Conservation (phyloP, 306 rosid genomes). For the Malus asiatica region DNA sequence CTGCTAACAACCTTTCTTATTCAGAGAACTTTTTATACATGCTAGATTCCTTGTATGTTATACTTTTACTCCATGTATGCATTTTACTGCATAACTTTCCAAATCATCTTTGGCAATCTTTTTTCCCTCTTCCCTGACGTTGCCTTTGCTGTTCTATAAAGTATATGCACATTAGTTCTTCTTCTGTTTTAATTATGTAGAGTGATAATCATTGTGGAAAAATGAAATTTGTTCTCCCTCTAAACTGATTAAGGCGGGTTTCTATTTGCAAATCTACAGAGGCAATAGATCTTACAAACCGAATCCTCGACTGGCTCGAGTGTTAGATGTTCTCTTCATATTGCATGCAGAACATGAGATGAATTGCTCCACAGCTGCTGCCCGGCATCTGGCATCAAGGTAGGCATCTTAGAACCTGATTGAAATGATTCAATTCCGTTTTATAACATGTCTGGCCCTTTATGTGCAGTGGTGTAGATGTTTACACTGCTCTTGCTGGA, state of each 20-base stretch:
- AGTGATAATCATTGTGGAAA: background rate
- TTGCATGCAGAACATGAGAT: constrained; percentile 93
- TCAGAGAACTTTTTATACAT: constrained; percentile 82
- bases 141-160: background rate
- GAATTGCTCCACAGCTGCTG: constrained; percentile 91
- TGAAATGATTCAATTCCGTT: constrained; percentile 5
- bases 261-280: constrained; percentile 32
- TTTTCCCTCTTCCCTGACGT: background rate
- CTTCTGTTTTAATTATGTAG: background rate
- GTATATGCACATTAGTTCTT: background rate
- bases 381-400: constrained; percentile 90
- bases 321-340: constrained; percentile 71
- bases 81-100: background rate
- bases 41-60: constrained; percentile 82
- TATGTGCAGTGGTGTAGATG: constrained; percentile 74
- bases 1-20: constrained; percentile 71
- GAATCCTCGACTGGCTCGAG: constrained; percentile 74
- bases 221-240: background rate
- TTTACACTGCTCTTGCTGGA: constrained; percentile 82
- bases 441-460: constrained; percentile 5
- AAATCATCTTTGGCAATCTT: background rate
- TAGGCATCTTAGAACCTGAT: constrained; percentile 15
- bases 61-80: background rate
- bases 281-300: constrained; percentile 78
- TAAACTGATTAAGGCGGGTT: background rate